A percentile compares a stretch with the other conserved stretches of the same genome.
phyloP scores from a whole-genome alignment of 441 rosid species.

The Bocquillonia castaneifolia region DNA sequence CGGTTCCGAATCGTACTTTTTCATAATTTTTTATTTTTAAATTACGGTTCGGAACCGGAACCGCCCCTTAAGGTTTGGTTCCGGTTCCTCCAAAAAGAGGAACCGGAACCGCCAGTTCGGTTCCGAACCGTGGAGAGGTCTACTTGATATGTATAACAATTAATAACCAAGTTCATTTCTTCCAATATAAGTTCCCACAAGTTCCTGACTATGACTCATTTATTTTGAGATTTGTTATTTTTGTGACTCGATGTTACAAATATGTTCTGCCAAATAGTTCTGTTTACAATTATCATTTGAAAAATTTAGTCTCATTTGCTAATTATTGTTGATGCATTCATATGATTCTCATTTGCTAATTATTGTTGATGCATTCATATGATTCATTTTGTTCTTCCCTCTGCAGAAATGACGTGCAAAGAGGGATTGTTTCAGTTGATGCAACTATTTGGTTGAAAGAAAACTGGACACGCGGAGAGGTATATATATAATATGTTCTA shows the following conservation, averaged over 20 bases:
- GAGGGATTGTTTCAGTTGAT: slow-evolving; percentile 39
- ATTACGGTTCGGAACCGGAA: no score
- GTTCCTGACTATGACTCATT: neutral
- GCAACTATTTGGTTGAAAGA: slow-evolving; percentile 68
- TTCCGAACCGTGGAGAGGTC: no score
- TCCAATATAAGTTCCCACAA: neutral
- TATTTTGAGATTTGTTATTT: neutral
- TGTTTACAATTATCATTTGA: neutral
- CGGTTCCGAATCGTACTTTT: no score
- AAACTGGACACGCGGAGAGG: slow-evolving; percentile 89
- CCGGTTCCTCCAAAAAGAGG: no score
- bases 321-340: neutral
- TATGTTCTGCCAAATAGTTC: neutral
- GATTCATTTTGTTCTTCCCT: neutral
- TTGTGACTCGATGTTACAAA: neutral
- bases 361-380: neutral
- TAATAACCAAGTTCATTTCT: neutral
- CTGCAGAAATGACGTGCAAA: slow-evolving; percentile 43
- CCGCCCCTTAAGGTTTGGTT: no score
- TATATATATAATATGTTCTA: slow-evolving; percentile 25
- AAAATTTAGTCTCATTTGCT: neutral
- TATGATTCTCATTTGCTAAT: neutral
- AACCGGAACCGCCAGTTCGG: no score
- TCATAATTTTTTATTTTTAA: no score
- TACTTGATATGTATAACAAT: neutral